Base-by-base conservation (phyloP, 1,139 yeast species). In the Sporopachydermia cereana region DNA sequence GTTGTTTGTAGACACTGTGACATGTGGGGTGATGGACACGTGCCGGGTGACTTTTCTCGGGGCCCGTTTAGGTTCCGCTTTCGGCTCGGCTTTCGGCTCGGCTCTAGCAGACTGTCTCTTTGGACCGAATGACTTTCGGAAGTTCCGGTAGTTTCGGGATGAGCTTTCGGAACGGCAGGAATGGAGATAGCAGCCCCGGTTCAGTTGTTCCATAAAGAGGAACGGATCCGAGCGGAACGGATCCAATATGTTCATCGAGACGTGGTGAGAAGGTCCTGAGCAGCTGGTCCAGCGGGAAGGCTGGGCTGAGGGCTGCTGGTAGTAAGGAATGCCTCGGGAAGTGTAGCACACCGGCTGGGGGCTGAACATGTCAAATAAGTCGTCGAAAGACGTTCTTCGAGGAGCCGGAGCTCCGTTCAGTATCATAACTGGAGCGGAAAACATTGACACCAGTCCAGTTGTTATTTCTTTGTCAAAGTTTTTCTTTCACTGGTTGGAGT, bases 361-460 rank as follows among this genome's bases (percentile, higher is more conserved):
- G 22, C 20, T 9, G n/a, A 34, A 34, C 18, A 34, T 16, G 22
- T n/a, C 39, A n/a, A 34, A 34, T 7, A 34, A 34, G 18, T n/a
- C 39, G 39, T 34, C 39, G 5, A 34, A 34, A 34, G 39, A 21
- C 9, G 5, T 9, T 34, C 22, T 7, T 7, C n/a, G 18, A 12
- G 39, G 39, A 7, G 22, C 39, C 17, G 39, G 39, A 7, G 22
- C 39, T 16, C 22, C 39, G 9, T 21, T 21, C 20, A 34, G 39
- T 12, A 34, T 20, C 39, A 34, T 34, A 34, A 34, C 39, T 16
- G 39, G 39, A 20, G 39, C 9, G 22, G 39, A 34, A 34, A 34
- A 25, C 29, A 25, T 25, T 7, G 29, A n/a, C 29, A 25, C 29
- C 14, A 7, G 14, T 25, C 14, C 12, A 7, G 29, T 25, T 25